These are phyloP conservation scores for Phaffia rhodozyma DNA, from an alignment of 1,284 basidiomycete species.

Conservation along the genomic window DNA sequence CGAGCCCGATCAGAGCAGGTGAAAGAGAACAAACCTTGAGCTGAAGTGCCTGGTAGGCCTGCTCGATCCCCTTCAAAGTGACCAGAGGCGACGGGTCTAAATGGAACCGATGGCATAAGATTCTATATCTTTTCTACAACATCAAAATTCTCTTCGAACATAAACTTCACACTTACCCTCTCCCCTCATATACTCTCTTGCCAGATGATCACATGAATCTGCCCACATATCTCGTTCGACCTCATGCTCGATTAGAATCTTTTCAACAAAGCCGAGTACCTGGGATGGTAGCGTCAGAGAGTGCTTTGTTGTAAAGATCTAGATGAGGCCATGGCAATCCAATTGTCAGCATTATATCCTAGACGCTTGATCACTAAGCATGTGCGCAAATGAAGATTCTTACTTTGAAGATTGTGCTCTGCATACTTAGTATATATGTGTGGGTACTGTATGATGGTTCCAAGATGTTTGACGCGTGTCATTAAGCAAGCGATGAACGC, in stretches of 20 bases:
- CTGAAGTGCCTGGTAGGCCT: conserved; percentile 72
- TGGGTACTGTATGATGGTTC: no score
- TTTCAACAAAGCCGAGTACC: conserved; percentile 33
- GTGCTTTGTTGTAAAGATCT: conserved; percentile 39
- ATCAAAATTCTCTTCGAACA: background rate
- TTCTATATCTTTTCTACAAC: background rate
- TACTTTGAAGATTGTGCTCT: conserved; percentile 36
- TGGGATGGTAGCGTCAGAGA: conserved; percentile 35
- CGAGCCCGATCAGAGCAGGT: conserved; percentile 3
- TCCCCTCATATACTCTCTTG: conserved; percentile 80
- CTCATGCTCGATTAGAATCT: conserved; percentile 43
- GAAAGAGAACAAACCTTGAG: conserved; percentile 42
- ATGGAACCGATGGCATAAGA: background rate
- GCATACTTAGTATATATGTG: conserved; percentile 19
- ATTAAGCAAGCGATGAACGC: no score
- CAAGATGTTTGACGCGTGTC: no score
- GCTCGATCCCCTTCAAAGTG: conserved; percentile 45
- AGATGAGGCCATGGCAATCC: background rate
- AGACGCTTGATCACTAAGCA: background rate
- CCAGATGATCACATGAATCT: conserved; percentile 65
- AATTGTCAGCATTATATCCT: background rate
- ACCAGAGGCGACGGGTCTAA: conserved; percentile 28
- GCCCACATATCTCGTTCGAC: conserved; percentile 43
- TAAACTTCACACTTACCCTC: conserved; percentile 58
- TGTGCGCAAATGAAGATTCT: background rate